Conservation (phyloP, 2,329 filamentous ascomycete genomes). For the Neurospora crassa region DNA sequence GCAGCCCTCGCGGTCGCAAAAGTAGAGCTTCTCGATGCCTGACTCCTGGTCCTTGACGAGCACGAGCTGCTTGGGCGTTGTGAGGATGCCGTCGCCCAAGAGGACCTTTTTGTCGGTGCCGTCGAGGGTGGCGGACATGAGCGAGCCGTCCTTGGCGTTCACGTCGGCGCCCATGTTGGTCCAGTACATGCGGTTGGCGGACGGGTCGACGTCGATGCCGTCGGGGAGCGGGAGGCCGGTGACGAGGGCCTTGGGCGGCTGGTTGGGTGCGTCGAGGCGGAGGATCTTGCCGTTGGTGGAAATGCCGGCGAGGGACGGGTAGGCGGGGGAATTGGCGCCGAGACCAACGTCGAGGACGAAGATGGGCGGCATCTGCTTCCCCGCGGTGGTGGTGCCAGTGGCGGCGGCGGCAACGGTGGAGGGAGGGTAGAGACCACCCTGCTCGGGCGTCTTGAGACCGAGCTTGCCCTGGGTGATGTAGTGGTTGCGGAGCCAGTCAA, state of each 20-base stretch:
- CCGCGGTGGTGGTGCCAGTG: neutral
- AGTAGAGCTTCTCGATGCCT: constrained; percentile 25
- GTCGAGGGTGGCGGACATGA: constrained; percentile 34
- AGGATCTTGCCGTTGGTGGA: constrained; percentile 9
- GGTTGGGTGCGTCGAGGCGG: neutral
- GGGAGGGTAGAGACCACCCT: constrained; percentile 29
- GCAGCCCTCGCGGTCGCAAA: constrained; percentile 34
- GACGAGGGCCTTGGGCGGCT: constrained; percentile 11
- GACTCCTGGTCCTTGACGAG: constrained; percentile 16
- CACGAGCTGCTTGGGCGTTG: constrained; percentile 37
- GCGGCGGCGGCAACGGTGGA: neutral
- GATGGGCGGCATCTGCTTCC: neutral
- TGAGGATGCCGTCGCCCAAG: constrained; percentile 30
- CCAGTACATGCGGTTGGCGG: constrained; percentile 33
- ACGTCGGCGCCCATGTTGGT: constrained; percentile 35
- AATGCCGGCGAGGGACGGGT: neutral
- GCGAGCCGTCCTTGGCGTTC: constrained; percentile 27
- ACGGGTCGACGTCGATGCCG: constrained; percentile 29
- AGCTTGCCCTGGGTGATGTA: constrained; percentile 37
- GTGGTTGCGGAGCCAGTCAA: constrained; percentile 32
- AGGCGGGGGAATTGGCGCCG: constrained; percentile 1
- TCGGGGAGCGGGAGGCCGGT: constrained; percentile 27
- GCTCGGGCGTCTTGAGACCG: constrained; percentile 28
- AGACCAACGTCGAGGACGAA: constrained; percentile 22
- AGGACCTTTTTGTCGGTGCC: constrained; percentile 34